Conservation (phyloP, 257 asterid genomes). For the Cynanchum wilfordii region DNA sequence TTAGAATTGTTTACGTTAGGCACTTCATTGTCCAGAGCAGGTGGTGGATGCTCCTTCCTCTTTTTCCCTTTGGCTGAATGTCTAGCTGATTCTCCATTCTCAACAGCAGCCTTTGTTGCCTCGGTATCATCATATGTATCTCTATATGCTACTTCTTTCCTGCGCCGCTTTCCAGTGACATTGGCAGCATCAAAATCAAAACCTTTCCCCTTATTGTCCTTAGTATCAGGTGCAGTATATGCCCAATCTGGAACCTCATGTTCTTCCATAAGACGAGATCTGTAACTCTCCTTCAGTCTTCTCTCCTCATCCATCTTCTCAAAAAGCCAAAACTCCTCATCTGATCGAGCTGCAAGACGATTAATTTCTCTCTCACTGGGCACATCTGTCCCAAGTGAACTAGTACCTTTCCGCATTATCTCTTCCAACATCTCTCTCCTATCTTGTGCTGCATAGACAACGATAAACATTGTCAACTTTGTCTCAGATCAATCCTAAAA, state of each 20-base stretch:
- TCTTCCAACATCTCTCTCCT: slow-evolving; percentile 89
- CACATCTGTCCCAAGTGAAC: slow-evolving; percentile 86
- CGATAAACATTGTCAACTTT: slow-evolving; percentile 8
- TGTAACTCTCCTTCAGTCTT: slow-evolving; percentile 72
- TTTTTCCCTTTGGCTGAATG: slow-evolving; percentile 36
- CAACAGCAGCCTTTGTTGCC: slow-evolving; percentile 73
- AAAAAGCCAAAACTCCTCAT: slow-evolving; percentile 87
- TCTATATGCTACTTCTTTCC: slow-evolving; percentile 74
- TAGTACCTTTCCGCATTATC: slow-evolving; percentile 90
- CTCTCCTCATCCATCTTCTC: slow-evolving; percentile 99
- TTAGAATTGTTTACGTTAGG: slow-evolving; percentile 19
- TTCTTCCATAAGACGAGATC: slow-evolving; percentile 90
- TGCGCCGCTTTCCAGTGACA: slow-evolving; percentile 71
- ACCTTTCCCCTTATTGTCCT: slow-evolving; percentile 50
- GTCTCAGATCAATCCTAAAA: slow-evolving; percentile 7
- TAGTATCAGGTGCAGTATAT: slow-evolving; percentile 46
- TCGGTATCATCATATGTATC: slow-evolving; percentile 65
- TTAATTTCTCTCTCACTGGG: slow-evolving; percentile 98
- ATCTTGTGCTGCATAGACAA: slow-evolving; percentile 75
- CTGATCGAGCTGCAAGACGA: slow-evolving; percentile 92
- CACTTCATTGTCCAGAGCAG: slow-evolving; percentile 23
- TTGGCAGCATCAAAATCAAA: slow-evolving; percentile 43
- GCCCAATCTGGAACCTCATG: slow-evolving; percentile 99
- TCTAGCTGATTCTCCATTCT: slow-evolving; percentile 47
- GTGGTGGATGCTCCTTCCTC: slow-evolving; percentile 40